Base-by-base conservation (phyloP, 176 grass and related monocot species). In the Rhynchospora pubera region DNA sequence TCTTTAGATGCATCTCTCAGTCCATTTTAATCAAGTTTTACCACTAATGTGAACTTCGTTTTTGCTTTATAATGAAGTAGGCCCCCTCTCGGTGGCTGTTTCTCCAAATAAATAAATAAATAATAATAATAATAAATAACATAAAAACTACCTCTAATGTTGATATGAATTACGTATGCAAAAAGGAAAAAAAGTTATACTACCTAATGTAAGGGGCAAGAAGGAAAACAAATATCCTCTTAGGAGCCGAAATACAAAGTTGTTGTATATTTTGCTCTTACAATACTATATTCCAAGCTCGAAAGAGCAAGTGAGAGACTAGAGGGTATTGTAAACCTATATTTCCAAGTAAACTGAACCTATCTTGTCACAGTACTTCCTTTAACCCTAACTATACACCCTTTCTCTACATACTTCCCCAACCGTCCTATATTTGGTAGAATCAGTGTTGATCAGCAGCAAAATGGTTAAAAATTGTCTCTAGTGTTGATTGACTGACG, bases 381-480 rank as follows among this genome's bases (percentile, higher is more conserved):
- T 77, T 5, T 53, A 78, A 10, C 12, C n/a, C 7, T 71, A 45
- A 18, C 77, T 80, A 62, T 59, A 80, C 32, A 62, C 2, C n/a
- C 26, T 80, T 80, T 60, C 30, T 62, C 39, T 79, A n/a, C 59
- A 39, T 60, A 60, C 3, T 77, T 13, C 53, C 28, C 32, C 2
- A 50, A 43, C 57, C 8, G 45, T 43, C 77, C 70, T 78, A 61
- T 32, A 42, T 68, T 58, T 67, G 23, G 22, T 67, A 14, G 59
- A 85, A 67, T 85, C 77, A 85, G 79, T 85, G 65, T 13, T 72
- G 42, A 81, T 81, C 63, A 26, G 87, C 67, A 78, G 87, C 87
- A 78, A 85, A 89, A 85, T 89, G 87, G 84, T 89, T 89, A 78
- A 89, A 89, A 10, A 89, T 85, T 18, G 83, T 89, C 68, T 89